Evolutionary conservation across 2,329 filamentous ascomycete genomes (phyloP).

Genomic region (Myriangium duriaei): DNA sequence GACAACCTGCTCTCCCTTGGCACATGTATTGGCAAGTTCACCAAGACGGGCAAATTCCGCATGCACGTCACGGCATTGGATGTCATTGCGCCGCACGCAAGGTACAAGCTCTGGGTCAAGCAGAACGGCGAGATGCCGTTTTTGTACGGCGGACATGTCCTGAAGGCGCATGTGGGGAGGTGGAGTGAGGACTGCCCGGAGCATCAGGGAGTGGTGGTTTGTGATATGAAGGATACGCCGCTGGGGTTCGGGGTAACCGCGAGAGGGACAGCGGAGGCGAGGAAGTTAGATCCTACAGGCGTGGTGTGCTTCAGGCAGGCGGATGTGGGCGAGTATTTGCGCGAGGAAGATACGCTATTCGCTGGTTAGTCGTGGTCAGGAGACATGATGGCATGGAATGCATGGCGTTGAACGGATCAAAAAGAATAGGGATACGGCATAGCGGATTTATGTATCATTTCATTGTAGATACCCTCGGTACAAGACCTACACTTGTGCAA

Average conservation of each 20-base stretch:
- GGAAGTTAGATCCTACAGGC: constrained; percentile 77
- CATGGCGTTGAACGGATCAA: background rate
- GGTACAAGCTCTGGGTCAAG: constrained; percentile 97
- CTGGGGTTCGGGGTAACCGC: constrained; percentile 80
- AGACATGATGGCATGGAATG: background rate
- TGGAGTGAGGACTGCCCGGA: constrained; percentile 89
- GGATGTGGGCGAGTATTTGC: constrained; percentile 87
- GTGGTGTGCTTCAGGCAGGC: constrained; percentile 84
- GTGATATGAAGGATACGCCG: constrained; percentile 83
- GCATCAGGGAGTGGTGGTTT: constrained; percentile 81
- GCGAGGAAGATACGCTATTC: constrained; percentile 61
- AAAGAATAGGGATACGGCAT: background rate
- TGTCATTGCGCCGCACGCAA: constrained; percentile 76
- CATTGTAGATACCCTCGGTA: background rate
- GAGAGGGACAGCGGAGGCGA: constrained; percentile 70
- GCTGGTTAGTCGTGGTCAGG: constrained; percentile 32
- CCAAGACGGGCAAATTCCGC: constrained; percentile 90
- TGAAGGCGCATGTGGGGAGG: constrained; percentile 69
- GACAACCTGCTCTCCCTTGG: constrained; percentile 78
- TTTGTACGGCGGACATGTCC: constrained; percentile 81
- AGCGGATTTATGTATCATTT: background rate
- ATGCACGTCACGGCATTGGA: constrained; percentile 87
- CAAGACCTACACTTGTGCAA: too few relatives aligned
- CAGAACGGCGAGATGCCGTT: constrained; percentile 96
- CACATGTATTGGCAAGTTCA: constrained; percentile 87